Evolutionary conservation across 257 asterid species (phyloP).

Genomic region (Scutellaria galericulata): DNA sequence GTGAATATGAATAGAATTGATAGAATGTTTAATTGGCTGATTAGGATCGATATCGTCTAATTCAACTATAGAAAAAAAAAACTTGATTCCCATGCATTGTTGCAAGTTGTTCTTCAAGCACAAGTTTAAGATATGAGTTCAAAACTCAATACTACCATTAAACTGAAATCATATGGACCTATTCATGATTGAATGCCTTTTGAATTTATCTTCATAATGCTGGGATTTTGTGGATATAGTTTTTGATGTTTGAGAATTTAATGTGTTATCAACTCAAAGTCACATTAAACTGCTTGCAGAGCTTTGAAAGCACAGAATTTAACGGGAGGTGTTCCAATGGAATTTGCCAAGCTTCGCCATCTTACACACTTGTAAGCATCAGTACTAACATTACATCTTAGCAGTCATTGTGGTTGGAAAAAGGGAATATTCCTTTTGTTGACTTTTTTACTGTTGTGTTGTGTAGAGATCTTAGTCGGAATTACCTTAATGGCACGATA

Average conservation of each 20-base stretch:
- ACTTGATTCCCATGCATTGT: neutral
- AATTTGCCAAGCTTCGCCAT: constrained; percentile 73
- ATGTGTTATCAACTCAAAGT: neutral
- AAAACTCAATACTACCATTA: neutral
- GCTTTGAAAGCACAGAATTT: constrained; percentile 86
- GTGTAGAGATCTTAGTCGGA: constrained; percentile 94
- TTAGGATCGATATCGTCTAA: neutral
- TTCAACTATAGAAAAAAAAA: neutral
- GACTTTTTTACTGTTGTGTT: neutral
- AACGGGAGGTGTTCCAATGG: constrained; percentile 72
- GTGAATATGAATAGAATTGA: constrained; percentile 12
- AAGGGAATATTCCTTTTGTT: too few relatives aligned
- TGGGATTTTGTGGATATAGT: neutral
- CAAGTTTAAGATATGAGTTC: neutral
- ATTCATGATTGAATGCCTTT: neutral
- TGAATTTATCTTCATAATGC: neutral
- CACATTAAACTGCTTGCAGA: constrained; percentile 46
- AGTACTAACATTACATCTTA: neutral
- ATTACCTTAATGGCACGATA: constrained; percentile 68
- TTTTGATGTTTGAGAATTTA: constrained; percentile 8
- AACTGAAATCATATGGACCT: neutral
- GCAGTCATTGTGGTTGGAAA: too few relatives aligned
- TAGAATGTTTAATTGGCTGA: constrained; percentile 14
- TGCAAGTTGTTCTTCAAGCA: neutral
- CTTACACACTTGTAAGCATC: constrained; percentile 70